phyloP scores from a whole-genome alignment of 306 rosid species.

The Prunus mongolica region DNA sequence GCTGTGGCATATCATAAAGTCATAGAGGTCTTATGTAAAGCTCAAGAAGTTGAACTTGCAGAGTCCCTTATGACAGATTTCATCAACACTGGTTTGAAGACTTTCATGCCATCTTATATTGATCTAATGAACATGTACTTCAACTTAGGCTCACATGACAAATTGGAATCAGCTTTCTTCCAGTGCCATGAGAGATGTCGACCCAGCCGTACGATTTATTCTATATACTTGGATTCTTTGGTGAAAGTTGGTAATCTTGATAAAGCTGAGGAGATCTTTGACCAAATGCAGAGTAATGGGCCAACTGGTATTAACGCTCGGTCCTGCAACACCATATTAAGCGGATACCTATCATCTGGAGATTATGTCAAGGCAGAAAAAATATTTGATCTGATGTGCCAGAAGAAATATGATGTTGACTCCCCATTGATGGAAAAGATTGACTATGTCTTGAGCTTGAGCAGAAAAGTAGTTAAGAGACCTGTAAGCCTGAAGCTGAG shows the following conservation, averaged over 20 bases:
- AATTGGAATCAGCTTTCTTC: slow-evolving; percentile 59
- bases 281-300: slow-evolving; percentile 45
- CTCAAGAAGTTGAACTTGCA: slow-evolving; percentile 59
- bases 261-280: slow-evolving; percentile 73
- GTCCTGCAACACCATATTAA: slow-evolving; percentile 76
- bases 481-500: slow-evolving; percentile 68
- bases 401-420: slow-evolving; percentile 69
- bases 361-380: slow-evolving; percentile 67
- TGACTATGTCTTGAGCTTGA: slow-evolving; percentile 70
- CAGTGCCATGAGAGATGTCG: slow-evolving; percentile 72
- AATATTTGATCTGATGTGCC: slow-evolving; percentile 72
- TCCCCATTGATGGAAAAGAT: slow-evolving; percentile 62
- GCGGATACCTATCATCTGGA: slow-evolving; percentile 69
- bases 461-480: slow-evolving; percentile 45
- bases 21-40: slow-evolving; percentile 72
- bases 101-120: slow-evolving; percentile 60
- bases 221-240: slow-evolving; percentile 79
- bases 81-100: slow-evolving; percentile 61
- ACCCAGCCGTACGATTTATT: slow-evolving; percentile 63
- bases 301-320: slow-evolving; percentile 65
- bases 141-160: slow-evolving; percentile 59
- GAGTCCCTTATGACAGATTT: slow-evolving; percentile 73
- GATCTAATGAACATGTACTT: slow-evolving; percentile 67
- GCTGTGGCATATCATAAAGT: slow-evolving; percentile 65
- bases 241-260: slow-evolving; percentile 67